phyloP scores from a whole-genome alignment of 177 flowering plant species.

The Tripterygium wilfordii region DNA sequence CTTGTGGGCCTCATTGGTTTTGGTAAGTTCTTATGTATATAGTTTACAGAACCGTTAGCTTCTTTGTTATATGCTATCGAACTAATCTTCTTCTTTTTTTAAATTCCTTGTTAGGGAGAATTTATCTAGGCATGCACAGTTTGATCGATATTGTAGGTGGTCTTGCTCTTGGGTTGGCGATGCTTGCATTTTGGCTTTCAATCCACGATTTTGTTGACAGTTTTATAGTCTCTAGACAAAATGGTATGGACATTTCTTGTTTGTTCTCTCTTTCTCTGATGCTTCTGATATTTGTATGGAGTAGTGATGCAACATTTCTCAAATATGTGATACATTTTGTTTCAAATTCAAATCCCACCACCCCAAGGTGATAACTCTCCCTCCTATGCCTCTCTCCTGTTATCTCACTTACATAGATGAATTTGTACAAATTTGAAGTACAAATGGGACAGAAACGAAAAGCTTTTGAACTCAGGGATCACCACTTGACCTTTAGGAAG shows the following conservation, averaged over 20 bases:
- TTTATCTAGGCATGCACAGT: conserved; percentile 99
- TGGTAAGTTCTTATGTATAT: conserved; percentile 37
- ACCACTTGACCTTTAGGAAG: no score
- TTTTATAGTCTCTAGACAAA: conserved; percentile 67
- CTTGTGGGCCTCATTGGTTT: conserved; percentile 69
- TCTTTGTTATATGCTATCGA: background rate
- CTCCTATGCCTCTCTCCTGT: no score
- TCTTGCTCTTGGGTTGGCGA: conserved; percentile 56
- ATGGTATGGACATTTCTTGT: conserved; percentile 49
- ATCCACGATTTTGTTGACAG: conserved; percentile 55
- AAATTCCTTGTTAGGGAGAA: conserved; percentile 61
- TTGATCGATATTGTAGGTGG: conserved; percentile 71
- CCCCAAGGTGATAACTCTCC: no score
- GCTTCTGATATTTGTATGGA: background rate
- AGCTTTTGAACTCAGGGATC: no score
- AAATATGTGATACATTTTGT: no score
- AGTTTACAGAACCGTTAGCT: background rate
- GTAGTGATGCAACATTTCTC: background rate
- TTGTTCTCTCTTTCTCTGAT: background rate
- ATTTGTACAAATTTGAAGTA: no score
- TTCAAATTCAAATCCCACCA: no score
- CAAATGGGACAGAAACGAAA: no score
- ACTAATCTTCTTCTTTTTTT: background rate
- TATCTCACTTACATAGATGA: no score
- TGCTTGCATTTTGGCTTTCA: conserved; percentile 74